Percentiles rank a stretch among this genome's conserved stretches.
Conservation (phyloP, 1,284 basidiomycete species). For the Sporisorium reilianum region DNA sequence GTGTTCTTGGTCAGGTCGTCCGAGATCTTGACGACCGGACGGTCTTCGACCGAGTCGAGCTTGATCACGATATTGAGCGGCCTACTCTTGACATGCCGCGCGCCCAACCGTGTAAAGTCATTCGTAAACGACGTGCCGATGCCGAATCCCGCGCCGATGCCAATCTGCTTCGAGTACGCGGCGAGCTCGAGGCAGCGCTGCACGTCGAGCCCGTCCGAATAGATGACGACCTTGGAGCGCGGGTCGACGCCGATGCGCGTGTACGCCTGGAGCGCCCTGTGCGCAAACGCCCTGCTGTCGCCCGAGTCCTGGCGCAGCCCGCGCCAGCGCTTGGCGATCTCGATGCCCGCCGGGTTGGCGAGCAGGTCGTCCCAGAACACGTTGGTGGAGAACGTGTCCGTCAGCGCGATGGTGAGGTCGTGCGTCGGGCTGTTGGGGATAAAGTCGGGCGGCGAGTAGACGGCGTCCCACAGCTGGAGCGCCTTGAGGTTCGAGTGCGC, state of each 20-base stretch:
- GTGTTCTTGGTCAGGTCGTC: slow-evolving; percentile 69
- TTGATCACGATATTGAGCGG: slow-evolving; percentile 69
- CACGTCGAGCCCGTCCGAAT: slow-evolving; percentile 62
- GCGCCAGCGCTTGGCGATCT: slow-evolving; percentile 63
- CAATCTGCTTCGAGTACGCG: slow-evolving; percentile 49
- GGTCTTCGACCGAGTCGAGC: slow-evolving; percentile 56
- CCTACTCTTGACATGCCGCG: slow-evolving; percentile 27
- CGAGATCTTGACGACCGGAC: slow-evolving; percentile 65
- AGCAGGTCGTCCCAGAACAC: slow-evolving; percentile 67
- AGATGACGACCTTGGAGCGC: slow-evolving; percentile 62
- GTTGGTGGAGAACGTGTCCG: slow-evolving; percentile 65
- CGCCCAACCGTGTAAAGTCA: slow-evolving; percentile 37
- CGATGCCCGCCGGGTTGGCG: slow-evolving; percentile 39
- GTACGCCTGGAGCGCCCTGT: slow-evolving; percentile 56
- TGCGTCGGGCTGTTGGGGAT: slow-evolving; percentile 57
- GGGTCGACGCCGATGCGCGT: slow-evolving; percentile 58
- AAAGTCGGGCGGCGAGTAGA: slow-evolving; percentile 65
- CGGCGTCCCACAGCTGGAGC: slow-evolving; percentile 63
- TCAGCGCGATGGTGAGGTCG: slow-evolving; percentile 67
- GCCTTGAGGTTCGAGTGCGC: slow-evolving; percentile 56
- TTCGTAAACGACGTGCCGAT: slow-evolving; percentile 64
- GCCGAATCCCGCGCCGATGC: slow-evolving; percentile 65
- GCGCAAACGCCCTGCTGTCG: slow-evolving; percentile 60
- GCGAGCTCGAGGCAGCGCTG: slow-evolving; percentile 57
- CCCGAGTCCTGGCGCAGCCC: slow-evolving; percentile 66